Evolutionary conservation across 192 early-diverging fungal species (phyloP), one percentile per base, ranked within the genome.

Genomic region (Backusella mclennaniae): DNA sequence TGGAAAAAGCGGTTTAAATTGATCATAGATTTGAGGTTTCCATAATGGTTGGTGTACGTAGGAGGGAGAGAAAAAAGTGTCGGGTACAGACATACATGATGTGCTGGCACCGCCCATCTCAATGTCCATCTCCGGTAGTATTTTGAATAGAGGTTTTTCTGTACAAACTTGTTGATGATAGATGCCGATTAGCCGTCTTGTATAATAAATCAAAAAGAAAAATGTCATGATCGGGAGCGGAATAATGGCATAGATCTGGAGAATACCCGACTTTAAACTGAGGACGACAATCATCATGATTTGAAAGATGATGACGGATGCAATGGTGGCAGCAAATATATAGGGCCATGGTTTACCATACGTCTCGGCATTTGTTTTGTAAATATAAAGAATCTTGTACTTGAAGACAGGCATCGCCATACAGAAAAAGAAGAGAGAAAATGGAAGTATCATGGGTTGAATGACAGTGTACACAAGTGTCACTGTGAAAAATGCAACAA

Each of bases 361-460:
- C 0, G 90, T 93, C 53, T 94, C 90, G 46, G 91, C 79, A 56
- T 87, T 86, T 23, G 93, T 93, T 71, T 82, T 82, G 79, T 91
- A 93, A 35, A 94, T 89, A 75, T 91, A 88, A 88, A 94, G 87
- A 6, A 92, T 59, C 38, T 86, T 88, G 84, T 94, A 93, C 80
- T 91, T 90, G 86, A 88, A 94, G 19, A 87, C 86, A 77, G 89
- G 80, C 73, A 87, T 87, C 8, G 90, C 90, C 35, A 92, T 77
- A 11, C 83, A 76, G 71, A 92, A 92, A 63, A 85, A 88, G 19
- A 92, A n/a, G 23, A 87, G 77, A 2, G 89, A 87, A 85, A 94
- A 93, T 35, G 87, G 84, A n/a, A 94, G 79, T 19, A 88, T 85
- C 9, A 94, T 73, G 1, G 93, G 93, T 6, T 92, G 85, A 66